phyloP scores from a whole-genome alignment of 805 yeast species.

The Tetrapisispora fleetii region DNA sequence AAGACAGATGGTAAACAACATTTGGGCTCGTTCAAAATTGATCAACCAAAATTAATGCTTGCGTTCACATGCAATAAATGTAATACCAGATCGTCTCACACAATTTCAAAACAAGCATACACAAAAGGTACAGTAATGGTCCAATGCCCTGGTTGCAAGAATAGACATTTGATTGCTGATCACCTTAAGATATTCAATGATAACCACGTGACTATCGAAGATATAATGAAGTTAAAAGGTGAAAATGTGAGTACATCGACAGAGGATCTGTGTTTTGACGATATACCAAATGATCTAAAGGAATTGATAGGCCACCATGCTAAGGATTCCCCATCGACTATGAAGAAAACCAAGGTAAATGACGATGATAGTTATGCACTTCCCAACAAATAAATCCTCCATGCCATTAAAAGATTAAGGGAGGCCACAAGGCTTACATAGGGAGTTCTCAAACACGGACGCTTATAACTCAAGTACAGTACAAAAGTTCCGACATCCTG shows the following conservation, averaged over 20 bases:
- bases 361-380: slow-evolving; percentile 13
- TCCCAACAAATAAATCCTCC: slow-evolving; percentile 5
- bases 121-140: slow-evolving; percentile 76
- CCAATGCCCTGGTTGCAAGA: slow-evolving; percentile 85
- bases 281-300: slow-evolving; percentile 26
- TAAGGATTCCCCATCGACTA: slow-evolving; percentile 50
- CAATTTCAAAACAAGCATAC: slow-evolving; percentile 89
- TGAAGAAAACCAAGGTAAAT: slow-evolving; percentile 11
- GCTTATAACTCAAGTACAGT: too few species aligned
- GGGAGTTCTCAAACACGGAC: too few species aligned
- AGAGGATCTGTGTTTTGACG: slow-evolving; percentile 50
- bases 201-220: slow-evolving; percentile 60
- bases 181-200: slow-evolving; percentile 79
- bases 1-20: not conserved
- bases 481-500: too few species aligned
- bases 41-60: slow-evolving; percentile 71
- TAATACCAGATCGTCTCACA: slow-evolving; percentile 71
- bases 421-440: too few species aligned
- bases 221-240: slow-evolving; percentile 66
- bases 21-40: slow-evolving; percentile 37
- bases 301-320: slow-evolving; percentile 52
- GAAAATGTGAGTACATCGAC: slow-evolving; percentile 57
- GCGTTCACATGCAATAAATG: slow-evolving; percentile 92
- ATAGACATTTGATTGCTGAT: slow-evolving; percentile 86
- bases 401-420: not conserved